These are phyloP conservation scores for Spathaspora hagerdaliae DNA, from an alignment of 805 yeast species.

Conservation along the genomic window DNA sequence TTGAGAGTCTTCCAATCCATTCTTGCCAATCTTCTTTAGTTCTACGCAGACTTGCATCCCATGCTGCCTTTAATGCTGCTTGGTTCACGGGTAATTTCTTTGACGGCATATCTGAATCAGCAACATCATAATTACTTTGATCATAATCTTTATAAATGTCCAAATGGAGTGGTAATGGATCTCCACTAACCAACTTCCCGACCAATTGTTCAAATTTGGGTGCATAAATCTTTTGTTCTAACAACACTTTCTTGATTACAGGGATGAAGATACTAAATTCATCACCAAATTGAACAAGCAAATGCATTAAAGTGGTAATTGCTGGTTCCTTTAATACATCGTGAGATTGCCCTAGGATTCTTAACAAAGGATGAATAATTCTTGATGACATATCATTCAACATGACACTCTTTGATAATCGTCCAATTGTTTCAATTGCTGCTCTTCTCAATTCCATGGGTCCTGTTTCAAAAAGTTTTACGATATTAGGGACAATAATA, in stretches of 20 bases:
- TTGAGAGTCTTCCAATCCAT: constrained; percentile 86
- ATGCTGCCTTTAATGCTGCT: constrained; percentile 66
- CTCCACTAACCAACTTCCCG: constrained; percentile 72
- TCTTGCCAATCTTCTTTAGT: constrained; percentile 98
- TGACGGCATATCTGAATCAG: constrained; percentile 62
- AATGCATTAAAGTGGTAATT: constrained; percentile 74
- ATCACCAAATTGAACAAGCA: constrained; percentile 75
- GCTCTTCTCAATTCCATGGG: constrained; percentile 61
- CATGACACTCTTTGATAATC: constrained; percentile 66
- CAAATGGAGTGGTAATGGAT: constrained; percentile 77
- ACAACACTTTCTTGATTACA: constrained; percentile 62
- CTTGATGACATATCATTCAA: constrained; percentile 87
- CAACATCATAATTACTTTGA: constrained; percentile 43
- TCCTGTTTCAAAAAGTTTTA: constrained; percentile 70
- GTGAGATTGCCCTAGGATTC: constrained; percentile 51
- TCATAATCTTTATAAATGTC: constrained; percentile 63
- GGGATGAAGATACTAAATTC: constrained; percentile 88
- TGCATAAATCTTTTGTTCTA: constrained; percentile 62
- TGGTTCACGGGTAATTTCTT: constrained; percentile 71
- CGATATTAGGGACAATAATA: constrained; percentile 80
- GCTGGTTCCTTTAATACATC: constrained; percentile 64
- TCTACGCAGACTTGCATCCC: constrained; percentile 88
- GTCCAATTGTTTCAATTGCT: constrained; percentile 81
- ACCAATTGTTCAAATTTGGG: constrained; percentile 79
- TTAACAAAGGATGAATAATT: constrained; percentile 78